Base-by-base conservation (phyloP, 768 basidiomycete species). In the Tylopilus cervinicoccineus region DNA sequence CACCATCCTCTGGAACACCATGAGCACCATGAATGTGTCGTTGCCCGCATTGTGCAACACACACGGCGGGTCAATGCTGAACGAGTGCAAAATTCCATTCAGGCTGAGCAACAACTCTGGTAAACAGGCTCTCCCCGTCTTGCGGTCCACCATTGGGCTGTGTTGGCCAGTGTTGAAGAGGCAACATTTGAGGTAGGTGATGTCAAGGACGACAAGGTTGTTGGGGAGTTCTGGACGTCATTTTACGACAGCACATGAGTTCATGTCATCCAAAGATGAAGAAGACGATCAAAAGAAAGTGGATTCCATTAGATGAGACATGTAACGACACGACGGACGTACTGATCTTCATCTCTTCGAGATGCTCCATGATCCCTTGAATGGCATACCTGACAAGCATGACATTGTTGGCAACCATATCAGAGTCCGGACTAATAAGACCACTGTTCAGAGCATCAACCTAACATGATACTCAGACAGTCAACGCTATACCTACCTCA, bases 271-370 rank as follows among this genome's bases (percentile, higher is more conserved):
- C 42, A 19, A 34, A 16, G 20, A 23, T n/a, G 16, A 17, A 8
- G 13, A 4, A 16, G 9, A 14, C 14, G 8, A 19, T 28, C 43
- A 32, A 13, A 16, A 36, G 46, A 36, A 32, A 43, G n/a, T 28
- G 17, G 37, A 39, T 37, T 10, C 29, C n/a, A 16, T 46, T 19
- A 33, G 16, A 16, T 47, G 22, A 39, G 39, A 27, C 34, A 41
- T 22, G 32, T 14, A 31, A 3, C 13, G 6, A 17, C 34, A 28
- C n/a, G 43, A 43, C 9, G 20, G 20, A 65, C 86, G 59, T 60
- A 90, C 88, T 85, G 60, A 90, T 86, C 67, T 81, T 83, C 78
- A 90, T 83, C 39, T 89, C 86, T 44, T 87, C 84, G 31, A 91
- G 70, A 16, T 80, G 75, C 33, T 77, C 70, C 13, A 90, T 65